These are phyloP conservation scores for Xylaria longipes DNA, from an alignment of 495 filamentous ascomycete species.

Conservation along the genomic window DNA sequence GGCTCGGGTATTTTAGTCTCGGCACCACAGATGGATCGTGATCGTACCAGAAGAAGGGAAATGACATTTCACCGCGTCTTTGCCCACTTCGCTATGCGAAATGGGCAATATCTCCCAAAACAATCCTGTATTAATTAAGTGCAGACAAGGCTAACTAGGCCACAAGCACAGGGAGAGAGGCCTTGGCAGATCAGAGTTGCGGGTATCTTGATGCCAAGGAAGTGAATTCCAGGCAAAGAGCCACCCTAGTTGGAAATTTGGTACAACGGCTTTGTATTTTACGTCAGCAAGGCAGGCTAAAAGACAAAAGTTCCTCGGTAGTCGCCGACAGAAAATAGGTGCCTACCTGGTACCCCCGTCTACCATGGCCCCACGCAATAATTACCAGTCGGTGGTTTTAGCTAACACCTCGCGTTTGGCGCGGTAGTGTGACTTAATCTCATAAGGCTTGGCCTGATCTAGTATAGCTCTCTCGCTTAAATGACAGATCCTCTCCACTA, in stretches of 20 bases:
- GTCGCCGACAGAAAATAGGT: neutral
- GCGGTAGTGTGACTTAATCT: neutral
- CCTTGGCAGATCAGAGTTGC: neutral
- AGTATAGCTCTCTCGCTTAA: neutral
- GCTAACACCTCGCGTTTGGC: neutral
- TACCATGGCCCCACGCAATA: neutral
- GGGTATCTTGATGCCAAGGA: neutral
- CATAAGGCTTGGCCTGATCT: neutral
- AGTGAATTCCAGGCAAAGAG: neutral
- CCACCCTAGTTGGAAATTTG: neutral
- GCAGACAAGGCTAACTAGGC: neutral
- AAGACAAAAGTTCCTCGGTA: neutral
- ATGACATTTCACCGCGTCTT: neutral
- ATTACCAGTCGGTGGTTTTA: slow-evolving; percentile 6
- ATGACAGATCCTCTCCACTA: neutral
- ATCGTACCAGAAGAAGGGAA: neutral
- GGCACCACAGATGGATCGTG: neutral
- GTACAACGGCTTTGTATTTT: neutral
- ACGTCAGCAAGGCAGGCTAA: neutral
- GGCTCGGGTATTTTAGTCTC: neutral
- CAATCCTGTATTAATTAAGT: slow-evolving; percentile 2
- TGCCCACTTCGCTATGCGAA: neutral
- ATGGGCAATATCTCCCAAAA: neutral
- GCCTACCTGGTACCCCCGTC: neutral
- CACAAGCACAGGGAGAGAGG: neutral